Base-by-base conservation (phyloP, 805 yeast genomes). In the Kodamaea hsintzibuensis region DNA sequence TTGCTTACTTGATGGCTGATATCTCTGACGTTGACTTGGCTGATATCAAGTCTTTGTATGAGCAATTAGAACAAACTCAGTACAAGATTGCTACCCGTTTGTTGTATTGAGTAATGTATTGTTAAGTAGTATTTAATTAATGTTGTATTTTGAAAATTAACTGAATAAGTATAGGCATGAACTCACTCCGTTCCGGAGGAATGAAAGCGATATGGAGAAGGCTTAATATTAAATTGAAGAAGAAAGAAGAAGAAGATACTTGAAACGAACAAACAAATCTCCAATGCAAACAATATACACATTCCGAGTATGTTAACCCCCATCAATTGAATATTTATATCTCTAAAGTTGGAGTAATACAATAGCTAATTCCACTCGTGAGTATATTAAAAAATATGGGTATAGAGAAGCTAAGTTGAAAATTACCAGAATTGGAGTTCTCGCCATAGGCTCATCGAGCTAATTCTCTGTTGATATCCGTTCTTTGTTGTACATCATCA, bases 1-100 rank as follows among this genome's bases (percentile, higher is more conserved):
- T 95, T 67, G 99, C 99, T 55, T 95, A 95, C 77, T 82, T 95
- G 73, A 92, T 95, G 96, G 98, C 98, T 40, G 99, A 95, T 75
- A 90, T 95, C 65, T 82, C 95, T 42, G 89, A 89, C 60, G 98
- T 93, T 51, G 82, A 86, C 62, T 77, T 79, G 56, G 83, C 84
- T 59, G 97, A 91, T 68, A 91, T 95, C 75, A 91, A 89, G 74
- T 77, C 83, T 22, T 82, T 95, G 60, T 86, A 92, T 72, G 89
- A 89, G 67, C 88, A 88, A 71, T 83, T 95, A 64, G 96, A 88
- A 73, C 82, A 84, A 67, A 93, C 98, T 47, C 91, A 93, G 43
- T 91, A 86, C 82, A 91, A 89, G 74, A 89, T 95, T 65, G 85
- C 89, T 54, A 91, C 96, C 64, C 89, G 99, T 73, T 80, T 95